Base-by-base conservation (phyloP, 441 rosid genomes). In the Pelargonium myrrhifolium region DNA sequence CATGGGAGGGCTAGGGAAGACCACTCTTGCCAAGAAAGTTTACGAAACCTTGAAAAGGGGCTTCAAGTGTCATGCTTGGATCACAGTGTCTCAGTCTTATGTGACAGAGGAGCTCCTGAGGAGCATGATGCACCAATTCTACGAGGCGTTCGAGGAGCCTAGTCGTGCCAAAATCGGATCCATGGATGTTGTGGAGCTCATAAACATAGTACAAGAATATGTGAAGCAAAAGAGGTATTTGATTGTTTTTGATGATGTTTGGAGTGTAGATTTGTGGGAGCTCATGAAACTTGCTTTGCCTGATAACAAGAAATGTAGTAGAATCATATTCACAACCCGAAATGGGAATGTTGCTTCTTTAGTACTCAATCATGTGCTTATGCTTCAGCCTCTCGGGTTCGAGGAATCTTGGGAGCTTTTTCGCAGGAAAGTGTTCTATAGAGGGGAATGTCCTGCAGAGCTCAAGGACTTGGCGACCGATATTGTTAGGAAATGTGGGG, bases 1-100 rank as follows among this genome's bases (percentile, higher is more conserved):
- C 15, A 37, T 43, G 18, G 76, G 76, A 26, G 79, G 76, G 1
- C 20, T 72, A 1, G 76, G 76, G 3, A 68, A 72, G 65, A 76
- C 73, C 12, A 65, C 73, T 28, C 61, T 62, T 18, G 71, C 71
- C 10, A 63, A 24, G 65, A 68, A 62, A 51, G 15, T 68, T 2
- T 71, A 18, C 22, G 43, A 61, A 35, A 6, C 8, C 39, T 35
- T 9, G 39, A 35, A 35, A 35, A 35, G 39, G 39, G 6, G 9
- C 39, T 35, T 35, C 39, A 35, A 35, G 39, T 35, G 39, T 35
- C 39, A 35, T 35, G 39, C 39, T 35, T 35, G 39, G 39, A 35
- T 35, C 39, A 35, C 39, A 35, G 39, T 35, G 39, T 35, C 39
- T 35, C 39, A 35, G 39, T 35, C 39, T 35, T 35, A 35, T 35